Base-by-base conservation (phyloP, 2,329 filamentous ascomycete genomes). In the Penicillium sp. region DNA sequence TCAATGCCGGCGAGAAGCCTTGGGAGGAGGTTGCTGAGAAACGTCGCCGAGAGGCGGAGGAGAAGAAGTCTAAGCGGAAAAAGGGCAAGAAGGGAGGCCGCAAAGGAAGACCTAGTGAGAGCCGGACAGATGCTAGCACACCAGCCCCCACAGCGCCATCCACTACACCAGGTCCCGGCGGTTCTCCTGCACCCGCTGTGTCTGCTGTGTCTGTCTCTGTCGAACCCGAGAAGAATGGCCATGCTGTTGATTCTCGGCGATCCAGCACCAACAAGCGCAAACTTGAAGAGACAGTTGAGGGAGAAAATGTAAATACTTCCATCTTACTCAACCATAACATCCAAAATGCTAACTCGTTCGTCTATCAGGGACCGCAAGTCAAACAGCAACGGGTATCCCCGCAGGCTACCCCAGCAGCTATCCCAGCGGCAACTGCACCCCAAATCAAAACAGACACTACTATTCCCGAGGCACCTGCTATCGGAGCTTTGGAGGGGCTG, bases 1-100 rank as follows among this genome's bases (percentile, higher is more conserved):
- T 97, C 55, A 84, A 81, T 21, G 84, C 83, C 41, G 94, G 93
- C 5, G 91, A 96, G 76, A 89, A 87, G 74, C 89, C 91, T 0
- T 97, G 94, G 94, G 88, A 92, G 70, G 84, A 84, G 52, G 80
- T 85, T 38, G 84, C 86, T 15, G 84, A 82, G 65, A 79, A 78
- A 50, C 82, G 87, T 65, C 85, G 88, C 66, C 83, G 84, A 51
- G 85, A 87, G 62, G 79, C 83, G 55, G 79, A 83, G 53, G 78
- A 75, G 76, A 82, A 74, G 77, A 82, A 74, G 79, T 84, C 75
- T 71, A 82, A 74, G 75, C 85, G 80, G 75, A 84, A 78, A 76
- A 82, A 81, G 63, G 76, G 78, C 59, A 82, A 79, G 65, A 79
- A 72, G 69, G 74, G 76, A 73, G 83, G 84, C 47, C 85, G 88